Conservation (phyloP, 768 basidiomycete genomes). For the Pisolithus orientalis region DNA sequence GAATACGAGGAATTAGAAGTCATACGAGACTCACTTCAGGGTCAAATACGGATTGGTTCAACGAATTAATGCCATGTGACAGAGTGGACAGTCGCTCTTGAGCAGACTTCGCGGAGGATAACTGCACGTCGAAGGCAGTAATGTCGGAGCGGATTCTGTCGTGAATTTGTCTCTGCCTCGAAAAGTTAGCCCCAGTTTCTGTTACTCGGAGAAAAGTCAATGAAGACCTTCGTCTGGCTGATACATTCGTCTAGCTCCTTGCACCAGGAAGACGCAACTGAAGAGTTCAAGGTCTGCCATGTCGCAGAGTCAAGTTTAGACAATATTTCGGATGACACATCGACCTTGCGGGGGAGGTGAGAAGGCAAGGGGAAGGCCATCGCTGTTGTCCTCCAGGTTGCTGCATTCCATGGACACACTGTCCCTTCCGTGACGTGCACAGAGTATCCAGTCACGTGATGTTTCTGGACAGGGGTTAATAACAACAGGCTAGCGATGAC, state of each 20-base stretch:
- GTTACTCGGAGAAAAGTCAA: neutral
- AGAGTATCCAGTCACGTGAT: neutral
- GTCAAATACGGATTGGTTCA: conserved; percentile 48
- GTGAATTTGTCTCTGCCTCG: conserved; percentile 55
- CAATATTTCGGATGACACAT: conserved; percentile 68
- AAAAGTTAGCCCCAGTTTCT: conserved; percentile 10
- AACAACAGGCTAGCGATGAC: too few relatives aligned
- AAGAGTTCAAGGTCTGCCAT: conserved; percentile 49
- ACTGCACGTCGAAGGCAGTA: conserved; percentile 57
- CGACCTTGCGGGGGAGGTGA: conserved; percentile 66
- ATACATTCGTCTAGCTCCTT: conserved; percentile 69
- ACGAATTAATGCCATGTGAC: conserved; percentile 42
- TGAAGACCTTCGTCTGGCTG: conserved; percentile 56
- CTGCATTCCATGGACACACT: neutral
- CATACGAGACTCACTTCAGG: conserved; percentile 44
- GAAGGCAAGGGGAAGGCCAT: conserved; percentile 76
- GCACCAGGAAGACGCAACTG: conserved; percentile 64
- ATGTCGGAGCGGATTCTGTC: conserved; percentile 64
- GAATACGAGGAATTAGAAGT: conserved; percentile 1
- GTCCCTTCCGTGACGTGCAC: neutral
- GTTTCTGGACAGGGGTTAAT: too few relatives aligned
- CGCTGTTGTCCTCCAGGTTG: conserved; percentile 2
- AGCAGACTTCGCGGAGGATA: conserved; percentile 56
- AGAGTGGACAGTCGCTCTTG: conserved; percentile 53
- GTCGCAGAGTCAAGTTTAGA: conserved; percentile 62